phyloP scores from a whole-genome alignment of 352 stramenopile genomes.

The Phytopythium kandeliae region DNA sequence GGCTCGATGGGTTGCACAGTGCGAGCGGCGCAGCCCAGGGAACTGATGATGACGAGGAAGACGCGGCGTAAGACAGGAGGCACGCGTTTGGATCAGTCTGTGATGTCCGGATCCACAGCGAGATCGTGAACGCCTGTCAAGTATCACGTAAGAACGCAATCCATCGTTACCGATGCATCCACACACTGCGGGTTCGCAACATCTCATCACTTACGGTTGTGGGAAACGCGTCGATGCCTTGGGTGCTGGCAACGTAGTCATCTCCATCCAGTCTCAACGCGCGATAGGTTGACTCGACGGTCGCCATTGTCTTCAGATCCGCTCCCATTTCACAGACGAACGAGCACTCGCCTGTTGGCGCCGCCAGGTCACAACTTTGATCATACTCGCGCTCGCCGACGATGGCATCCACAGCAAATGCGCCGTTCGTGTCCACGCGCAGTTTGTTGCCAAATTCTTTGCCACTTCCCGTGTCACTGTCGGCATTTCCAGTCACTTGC shows the following conservation, averaged over 20 bases:
- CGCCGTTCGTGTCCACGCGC: conserved; percentile 42
- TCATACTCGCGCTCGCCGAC: conserved; percentile 61
- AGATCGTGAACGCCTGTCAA: conserved; percentile 43
- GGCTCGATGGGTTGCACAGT: conserved; percentile 54
- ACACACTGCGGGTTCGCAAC: too few species aligned
- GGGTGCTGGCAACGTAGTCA: conserved; percentile 37
- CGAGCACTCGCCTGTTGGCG: conserved; percentile 38
- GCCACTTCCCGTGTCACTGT: background rate
- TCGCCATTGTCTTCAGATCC: conserved; percentile 13
- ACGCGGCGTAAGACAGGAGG: conserved; percentile 38
- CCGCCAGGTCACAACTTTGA: conserved; percentile 51
- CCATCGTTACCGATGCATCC: background rate
- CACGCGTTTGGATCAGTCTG: conserved; percentile 23
- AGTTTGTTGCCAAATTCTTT: conserved; percentile 6
- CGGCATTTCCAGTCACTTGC: conserved; percentile 49
- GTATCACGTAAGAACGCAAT: background rate
- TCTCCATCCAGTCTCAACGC: conserved; percentile 29
- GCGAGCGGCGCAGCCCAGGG: conserved; percentile 25
- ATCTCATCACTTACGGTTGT: conserved; percentile 24
- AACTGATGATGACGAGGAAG: conserved; percentile 1
- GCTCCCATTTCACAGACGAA: conserved; percentile 49
- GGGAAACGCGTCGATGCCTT: conserved; percentile 29
- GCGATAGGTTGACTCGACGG: conserved; percentile 16
- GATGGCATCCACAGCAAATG: conserved; percentile 55
- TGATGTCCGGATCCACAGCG: conserved; percentile 55